Base-by-base conservation (phyloP, 805 yeast species). In the Starmerella floris region DNA sequence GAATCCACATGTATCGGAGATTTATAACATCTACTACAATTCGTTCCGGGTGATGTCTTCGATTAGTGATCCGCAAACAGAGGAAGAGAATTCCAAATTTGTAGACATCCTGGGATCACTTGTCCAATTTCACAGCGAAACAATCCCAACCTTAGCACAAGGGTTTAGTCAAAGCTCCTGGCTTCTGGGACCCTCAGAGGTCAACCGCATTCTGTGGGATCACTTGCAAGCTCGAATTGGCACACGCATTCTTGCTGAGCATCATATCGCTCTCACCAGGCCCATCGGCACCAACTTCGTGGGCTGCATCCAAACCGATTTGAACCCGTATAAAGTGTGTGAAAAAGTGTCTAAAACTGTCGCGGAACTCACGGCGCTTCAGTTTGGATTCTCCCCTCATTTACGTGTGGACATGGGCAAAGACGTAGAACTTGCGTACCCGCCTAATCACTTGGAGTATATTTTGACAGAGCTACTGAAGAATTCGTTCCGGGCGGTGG, bases 361-460 rank as follows among this genome's bases (percentile, higher is more conserved):
- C 27, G 79, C 80, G 49, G 95, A 83, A 54, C 74, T 88, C 62
- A 77, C 91, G 35, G 69, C 77, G 39, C 65, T 88, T 59, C 84
- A 85, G 60, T 88, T 83, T 54, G 95, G 88, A 54, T 79, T 76
- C 52, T 65, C 72, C 11, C 80, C 87, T 2, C 69, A 72, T 2
- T 58, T 84, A 19, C 56, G 62, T 21, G 69, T 85, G 23, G 77
- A 79, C 36, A 62, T 62, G 42, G 74, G 76, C n/a, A 64, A 63
- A 27, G 72, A 74, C 21, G 65, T 82, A 15, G 62, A 64, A 21
- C 75, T 87, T 57, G 88, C 95, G 0, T 88, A 84, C 59, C 79
- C 88, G 35, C 83, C 91, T 19, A 77, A 79, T 35, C 95, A 87
- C 57, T 61, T 91, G 40, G 95, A 88, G 57, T 88, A 91, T 56